Percentiles rank a stretch among this genome's conserved stretches.
Evolutionary conservation across 2,329 filamentous ascomycete genomes (phyloP).

Genomic region (Atkinsonella hypoxylon): DNA sequence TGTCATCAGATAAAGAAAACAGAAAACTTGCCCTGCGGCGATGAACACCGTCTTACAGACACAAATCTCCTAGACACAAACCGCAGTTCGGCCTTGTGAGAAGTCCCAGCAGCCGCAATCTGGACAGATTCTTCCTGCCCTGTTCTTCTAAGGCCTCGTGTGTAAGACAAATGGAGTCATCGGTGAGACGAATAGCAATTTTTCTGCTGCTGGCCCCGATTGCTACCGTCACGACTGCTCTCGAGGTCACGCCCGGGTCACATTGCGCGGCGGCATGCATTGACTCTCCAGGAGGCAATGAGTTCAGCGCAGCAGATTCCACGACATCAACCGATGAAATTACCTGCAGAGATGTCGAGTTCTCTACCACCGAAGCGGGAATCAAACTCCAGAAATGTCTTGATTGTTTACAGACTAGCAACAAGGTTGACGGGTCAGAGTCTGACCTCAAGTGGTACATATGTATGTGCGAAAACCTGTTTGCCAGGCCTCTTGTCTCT

Average conservation of each 20-base stretch:
- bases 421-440: conserved; percentile 24
- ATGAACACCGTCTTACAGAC: too few relatives aligned
- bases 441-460: conserved; percentile 34
- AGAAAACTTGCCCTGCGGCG: neutral
- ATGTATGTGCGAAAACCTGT: conserved; percentile 23
- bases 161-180: too few relatives aligned
- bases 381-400: conserved; percentile 36
- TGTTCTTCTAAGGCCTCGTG: too few relatives aligned
- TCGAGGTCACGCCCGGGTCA: conserved; percentile 39
- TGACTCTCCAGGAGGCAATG: conserved; percentile 22
- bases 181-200: neutral
- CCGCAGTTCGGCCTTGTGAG: too few relatives aligned
- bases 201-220: conserved; percentile 12
- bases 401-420: conserved; percentile 34
- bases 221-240: conserved; percentile 12
- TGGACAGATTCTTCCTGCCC: too few relatives aligned
- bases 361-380: conserved; percentile 23
- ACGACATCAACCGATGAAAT: conserved; percentile 35
- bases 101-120: too few relatives aligned
- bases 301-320: conserved; percentile 22
- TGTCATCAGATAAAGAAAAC: too few relatives aligned
- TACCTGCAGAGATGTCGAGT: conserved; percentile 30
- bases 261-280: conserved; percentile 36
- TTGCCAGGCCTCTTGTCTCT: too few relatives aligned
- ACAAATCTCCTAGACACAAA: too few relatives aligned